Evolutionary conservation across 2,329 filamentous ascomycete species (phyloP).

Genomic region (Onygenales sp.): DNA sequence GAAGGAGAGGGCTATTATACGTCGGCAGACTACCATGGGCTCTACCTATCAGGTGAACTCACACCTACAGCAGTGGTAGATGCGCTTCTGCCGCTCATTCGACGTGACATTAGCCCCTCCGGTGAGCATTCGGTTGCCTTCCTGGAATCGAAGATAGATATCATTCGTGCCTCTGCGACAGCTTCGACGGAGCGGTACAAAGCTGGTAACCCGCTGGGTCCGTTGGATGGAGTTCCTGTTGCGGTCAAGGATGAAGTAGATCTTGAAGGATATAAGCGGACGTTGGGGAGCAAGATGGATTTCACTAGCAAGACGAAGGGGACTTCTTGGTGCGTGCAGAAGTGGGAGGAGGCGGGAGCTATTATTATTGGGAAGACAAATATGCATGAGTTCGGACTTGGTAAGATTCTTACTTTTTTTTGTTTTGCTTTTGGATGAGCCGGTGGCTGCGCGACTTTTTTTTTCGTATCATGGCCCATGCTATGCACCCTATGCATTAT

Average conservation of each 20-base stretch:
- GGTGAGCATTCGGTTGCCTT: slow-evolving; percentile 63
- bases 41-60: slow-evolving; percentile 59
- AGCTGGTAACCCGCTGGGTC: slow-evolving; percentile 53
- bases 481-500: no score
- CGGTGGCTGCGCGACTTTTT: no score
- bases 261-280: slow-evolving; percentile 59
- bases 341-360: slow-evolving; percentile 65
- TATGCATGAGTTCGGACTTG: slow-evolving; percentile 73
- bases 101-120: slow-evolving; percentile 44
- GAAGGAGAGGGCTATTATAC: slow-evolving; percentile 48
- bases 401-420: slow-evolving; percentile 24
- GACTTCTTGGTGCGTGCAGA: slow-evolving; percentile 61
- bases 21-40: slow-evolving; percentile 64
- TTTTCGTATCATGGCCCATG: no score
- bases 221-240: slow-evolving; percentile 74
- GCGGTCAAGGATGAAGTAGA: slow-evolving; percentile 75
- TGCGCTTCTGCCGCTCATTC: slow-evolving; percentile 61
- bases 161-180: slow-evolving; percentile 57
- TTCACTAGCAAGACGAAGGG: slow-evolving; percentile 40
- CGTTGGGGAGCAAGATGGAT: slow-evolving; percentile 54
- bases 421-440: not conserved
- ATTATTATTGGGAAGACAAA: slow-evolving; percentile 65
- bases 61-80: slow-evolving; percentile 66
- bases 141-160: slow-evolving; percentile 55
- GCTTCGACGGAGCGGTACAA: slow-evolving; percentile 66